Percentiles rank a stretch among this genome's conserved stretches.
phyloP scores from a whole-genome alignment of 75 land plant species.

The Pinus albicaulis region DNA sequence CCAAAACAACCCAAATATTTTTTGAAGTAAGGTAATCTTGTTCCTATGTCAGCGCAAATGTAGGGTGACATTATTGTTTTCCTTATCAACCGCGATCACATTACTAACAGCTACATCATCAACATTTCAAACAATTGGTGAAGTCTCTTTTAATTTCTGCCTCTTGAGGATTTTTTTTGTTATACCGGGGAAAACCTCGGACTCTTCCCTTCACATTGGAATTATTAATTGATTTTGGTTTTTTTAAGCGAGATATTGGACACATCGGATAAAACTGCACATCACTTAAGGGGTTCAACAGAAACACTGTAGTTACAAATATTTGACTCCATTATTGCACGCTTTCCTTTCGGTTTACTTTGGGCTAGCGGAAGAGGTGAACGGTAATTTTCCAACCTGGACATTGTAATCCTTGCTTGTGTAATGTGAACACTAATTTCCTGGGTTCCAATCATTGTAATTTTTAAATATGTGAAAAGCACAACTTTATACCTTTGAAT shows the following conservation, averaged over 20 bases:
- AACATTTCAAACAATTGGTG: background rate
- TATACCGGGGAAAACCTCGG: background rate
- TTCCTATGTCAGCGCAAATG: no score
- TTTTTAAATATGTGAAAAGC: no score
- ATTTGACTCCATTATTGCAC: constrained; percentile 23
- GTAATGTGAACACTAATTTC: constrained; percentile 23
- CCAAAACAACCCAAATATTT: no score
- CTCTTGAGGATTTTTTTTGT: background rate
- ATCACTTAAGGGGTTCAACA: constrained; percentile 21
- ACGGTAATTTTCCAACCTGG: constrained; percentile 5
- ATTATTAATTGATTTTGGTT: background rate
- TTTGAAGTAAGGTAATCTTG: no score
- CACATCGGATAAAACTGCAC: constrained; percentile 48
- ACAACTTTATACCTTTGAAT: no score
- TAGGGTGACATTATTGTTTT: background rate
- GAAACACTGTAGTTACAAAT: background rate
- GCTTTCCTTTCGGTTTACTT: constrained; percentile 20
- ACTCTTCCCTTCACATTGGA: background rate
- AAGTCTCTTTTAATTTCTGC: background rate
- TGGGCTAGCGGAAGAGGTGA: constrained; percentile 11
- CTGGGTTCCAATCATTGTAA: background rate
- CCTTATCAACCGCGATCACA: background rate
- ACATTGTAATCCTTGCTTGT: constrained; percentile 34
- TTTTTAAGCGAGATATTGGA: constrained; percentile 6
- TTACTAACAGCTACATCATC: background rate